Evolutionary conservation across 1,139 yeast genomes (phyloP), one percentile per base, ranked within the genome.

Genomic region (Pichia sp.): DNA sequence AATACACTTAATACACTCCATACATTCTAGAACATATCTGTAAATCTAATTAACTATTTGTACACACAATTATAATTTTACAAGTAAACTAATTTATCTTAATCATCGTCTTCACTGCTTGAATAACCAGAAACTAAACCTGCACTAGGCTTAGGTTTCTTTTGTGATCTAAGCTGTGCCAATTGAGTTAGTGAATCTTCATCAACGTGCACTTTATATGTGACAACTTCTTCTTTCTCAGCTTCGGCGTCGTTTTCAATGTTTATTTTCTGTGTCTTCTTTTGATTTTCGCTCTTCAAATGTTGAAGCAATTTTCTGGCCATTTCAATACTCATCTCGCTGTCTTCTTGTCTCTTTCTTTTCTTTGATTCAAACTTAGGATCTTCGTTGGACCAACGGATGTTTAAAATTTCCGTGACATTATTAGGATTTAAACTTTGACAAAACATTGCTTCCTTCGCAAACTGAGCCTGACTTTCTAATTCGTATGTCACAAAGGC

Each of bases 321-420:
- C 1, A 60, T 58, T n/a, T 61, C 59, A 44, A 62, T 41, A 1
- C 66, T 63, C 5, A 45, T 36, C 32, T 51, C 51, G 10, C 61
- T 62, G 24, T 48, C 43, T 33, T 58, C 60, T 28, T 53, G 54
- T 33, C 57, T 51, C 49, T 77, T 79, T 46, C 81, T 69, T 41
- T 69, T 69, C 55, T 77, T 76, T 0, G 93, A 85, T 4, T 69
- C 71, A 0, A 94, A 94, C 58, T 83, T 85, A 0, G 96, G 95
- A 62, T 88, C 96, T 47, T 85, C 93, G 49, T 79, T 82, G 0
- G 98, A 96, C 98, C 98, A 93, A 53, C 90, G 75, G 2, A 91
- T 79, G 53, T 75, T 76, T 45, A 91, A 62, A 0, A 86, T 73
- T 52, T 75, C 77, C 40, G 63, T 59, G 33, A 62, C 68, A 42